Evolutionary conservation across 371 early-diverging fungal genomes (phyloP).

Genomic region (Mucor ambiguus): DNA sequence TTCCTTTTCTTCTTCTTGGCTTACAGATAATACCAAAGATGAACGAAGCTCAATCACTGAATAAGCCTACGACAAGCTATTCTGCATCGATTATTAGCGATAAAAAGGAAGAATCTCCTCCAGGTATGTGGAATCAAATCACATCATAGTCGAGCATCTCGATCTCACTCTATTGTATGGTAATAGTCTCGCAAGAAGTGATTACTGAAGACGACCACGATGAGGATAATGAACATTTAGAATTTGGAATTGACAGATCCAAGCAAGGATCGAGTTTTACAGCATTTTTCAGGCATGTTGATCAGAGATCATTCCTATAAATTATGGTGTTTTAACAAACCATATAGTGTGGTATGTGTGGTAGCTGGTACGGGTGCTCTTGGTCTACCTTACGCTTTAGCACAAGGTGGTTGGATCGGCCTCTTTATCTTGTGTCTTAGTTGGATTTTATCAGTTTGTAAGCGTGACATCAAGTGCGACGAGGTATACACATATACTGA

Average conservation of each 20-base stretch:
- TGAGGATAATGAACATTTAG: not conserved
- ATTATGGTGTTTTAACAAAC: not conserved
- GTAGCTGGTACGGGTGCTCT: conserved; percentile 87
- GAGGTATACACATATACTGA: not conserved
- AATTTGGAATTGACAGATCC: conserved; percentile 24
- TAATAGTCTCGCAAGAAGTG: not conserved
- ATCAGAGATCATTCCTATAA: not conserved
- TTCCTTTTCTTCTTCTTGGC: not conserved
- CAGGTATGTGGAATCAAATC: not conserved
- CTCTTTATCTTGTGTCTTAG: conserved; percentile 41
- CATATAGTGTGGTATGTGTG: conserved; percentile 70
- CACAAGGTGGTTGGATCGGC: conserved; percentile 47
- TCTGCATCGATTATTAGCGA: not conserved
- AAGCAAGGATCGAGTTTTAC: conserved; percentile 35
- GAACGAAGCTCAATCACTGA: not conserved
- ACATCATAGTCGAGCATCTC: not conserved
- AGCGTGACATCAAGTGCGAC: not conserved
- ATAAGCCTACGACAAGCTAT: not conserved
- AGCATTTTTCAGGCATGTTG: conserved; percentile 41
- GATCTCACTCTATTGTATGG: not conserved
- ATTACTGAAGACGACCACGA: not conserved
- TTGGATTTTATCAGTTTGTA: conserved; percentile 47
- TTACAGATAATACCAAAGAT: not conserved
- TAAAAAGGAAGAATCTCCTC: not conserved
- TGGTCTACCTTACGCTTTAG: conserved; percentile 81